Evolutionary conservation across 257 asterid species (phyloP).

Genomic region (Gentiana macrophylla): DNA sequence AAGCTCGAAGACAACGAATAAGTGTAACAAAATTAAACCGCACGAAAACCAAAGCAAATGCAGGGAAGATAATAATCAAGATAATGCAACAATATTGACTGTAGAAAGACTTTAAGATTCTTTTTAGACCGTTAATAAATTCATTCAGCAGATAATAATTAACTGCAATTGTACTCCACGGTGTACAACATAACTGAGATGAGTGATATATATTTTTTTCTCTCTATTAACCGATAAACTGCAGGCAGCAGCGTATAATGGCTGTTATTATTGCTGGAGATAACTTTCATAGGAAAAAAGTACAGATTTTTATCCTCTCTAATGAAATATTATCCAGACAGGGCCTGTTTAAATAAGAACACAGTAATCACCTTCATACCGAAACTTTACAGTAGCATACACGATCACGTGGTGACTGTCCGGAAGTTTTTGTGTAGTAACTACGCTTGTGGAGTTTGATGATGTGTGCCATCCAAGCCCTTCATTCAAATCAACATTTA

Average conservation of each 20-base stretch:
- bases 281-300: too few relatives aligned
- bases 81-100: conserved; percentile 24
- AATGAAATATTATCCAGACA: too few relatives aligned
- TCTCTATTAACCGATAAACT: background rate
- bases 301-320: too few relatives aligned
- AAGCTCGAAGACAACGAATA: conserved; percentile 17
- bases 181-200: conserved; percentile 7
- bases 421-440: too few relatives aligned
- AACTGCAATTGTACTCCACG: conserved; percentile 14
- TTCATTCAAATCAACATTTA: too few relatives aligned
- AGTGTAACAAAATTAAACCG: conserved; percentile 16
- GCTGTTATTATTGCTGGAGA: background rate
- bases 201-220: background rate
- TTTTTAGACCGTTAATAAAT: background rate
- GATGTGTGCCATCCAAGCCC: too few relatives aligned
- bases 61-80: conserved; percentile 15
- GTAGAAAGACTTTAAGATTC: conserved; percentile 32
- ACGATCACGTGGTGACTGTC: too few relatives aligned
- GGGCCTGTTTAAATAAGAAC: too few relatives aligned
- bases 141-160: background rate
- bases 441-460: too few relatives aligned
- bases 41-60: background rate
- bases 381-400: too few relatives aligned
- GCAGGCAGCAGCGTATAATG: background rate
- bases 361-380: too few relatives aligned